A percentile compares a stretch with the other conserved stretches of the same genome.
phyloP scores from a whole-genome alignment of 106 monocot genomes.

The Chionographis japonica region DNA sequence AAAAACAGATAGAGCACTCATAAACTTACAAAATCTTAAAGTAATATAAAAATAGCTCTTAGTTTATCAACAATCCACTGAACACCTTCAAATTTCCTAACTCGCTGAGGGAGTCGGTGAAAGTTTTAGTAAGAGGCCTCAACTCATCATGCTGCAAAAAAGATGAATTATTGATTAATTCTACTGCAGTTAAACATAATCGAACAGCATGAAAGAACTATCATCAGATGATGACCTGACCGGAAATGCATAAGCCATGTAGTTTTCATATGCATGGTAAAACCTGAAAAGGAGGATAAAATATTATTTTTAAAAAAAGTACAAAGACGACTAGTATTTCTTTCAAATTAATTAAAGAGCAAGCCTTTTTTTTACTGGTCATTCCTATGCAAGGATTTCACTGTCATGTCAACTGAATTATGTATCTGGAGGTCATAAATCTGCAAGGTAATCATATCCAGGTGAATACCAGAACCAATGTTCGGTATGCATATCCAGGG shows the following conservation, averaged over 20 bases:
- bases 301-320: background rate
- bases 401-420: too few relatives aligned
- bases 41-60: background rate
- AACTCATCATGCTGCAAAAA: slow-evolving; percentile 89
- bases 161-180: background rate
- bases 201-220: background rate
- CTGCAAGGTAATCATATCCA: too few relatives aligned
- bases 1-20: background rate
- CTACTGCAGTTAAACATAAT: background rate
- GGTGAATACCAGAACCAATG: too few relatives aligned
- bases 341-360: too few relatives aligned
- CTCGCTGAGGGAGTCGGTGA: slow-evolving; percentile 85
- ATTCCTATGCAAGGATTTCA: too few relatives aligned
- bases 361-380: too few relatives aligned
- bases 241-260: slow-evolving; percentile 92
- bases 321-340: too few relatives aligned
- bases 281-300: slow-evolving; percentile 61
- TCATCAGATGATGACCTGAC: slow-evolving; percentile 32
- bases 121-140: slow-evolving; percentile 70
- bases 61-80: slow-evolving; percentile 3
- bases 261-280: slow-evolving; percentile 96
- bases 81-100: slow-evolving; percentile 91
- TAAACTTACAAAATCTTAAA: background rate
- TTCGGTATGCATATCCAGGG: too few relatives aligned
- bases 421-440: too few relatives aligned